Base-by-base conservation (phyloP, 2,329 filamentous ascomycete genomes). In the Biscogniauxia mediterranea region DNA sequence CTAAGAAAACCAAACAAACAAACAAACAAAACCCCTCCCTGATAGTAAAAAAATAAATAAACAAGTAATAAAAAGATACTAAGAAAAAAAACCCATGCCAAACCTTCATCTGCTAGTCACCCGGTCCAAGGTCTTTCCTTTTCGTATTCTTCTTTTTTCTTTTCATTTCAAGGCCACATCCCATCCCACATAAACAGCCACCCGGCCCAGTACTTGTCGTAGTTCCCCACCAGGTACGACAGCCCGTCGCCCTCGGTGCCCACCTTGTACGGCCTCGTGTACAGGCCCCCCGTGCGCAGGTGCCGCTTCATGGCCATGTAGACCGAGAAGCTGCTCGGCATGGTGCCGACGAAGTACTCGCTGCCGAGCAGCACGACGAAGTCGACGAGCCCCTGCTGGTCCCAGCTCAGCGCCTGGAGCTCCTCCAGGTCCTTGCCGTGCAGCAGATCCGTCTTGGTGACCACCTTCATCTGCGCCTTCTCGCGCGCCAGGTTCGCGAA, bases 181-280 rank as follows among this genome's bases (percentile, higher is more conserved):
- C 77, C 75, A 57, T 80, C 78, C 66, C 74, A 80, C 75, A 82
- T 79, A 64, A 79, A 82, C 60, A 81, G 72, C 79, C 79, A 82
- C 61, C 80, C 78, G 13, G 77, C 75, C 76, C 76, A 82, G 69
- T 81, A 82, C 52, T 73, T 74, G 5, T 78, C 74, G 52, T 79
- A 81, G 21, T 75, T 74, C 0, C 80, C 80, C 19, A 80, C 73
- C 11, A 82, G 70, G 64, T 77, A 78, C 21, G 77, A 80, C 26
- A 74, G 68, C 1, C 74, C 75, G 58, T 82, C 79, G 1, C 78
- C 78, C 2, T 77, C 75, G 2, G 74, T 75, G 11, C 75, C 77
- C n/a, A 76, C 70, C 65, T 71, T 78, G 74, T 79, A 82, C 1
- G 77, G 78, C 56, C 79, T 69, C 13, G 78, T 77, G 57, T 78